Conservation (phyloP, 73 alveolate genomes). For the Blepharisma stoltei region DNA sequence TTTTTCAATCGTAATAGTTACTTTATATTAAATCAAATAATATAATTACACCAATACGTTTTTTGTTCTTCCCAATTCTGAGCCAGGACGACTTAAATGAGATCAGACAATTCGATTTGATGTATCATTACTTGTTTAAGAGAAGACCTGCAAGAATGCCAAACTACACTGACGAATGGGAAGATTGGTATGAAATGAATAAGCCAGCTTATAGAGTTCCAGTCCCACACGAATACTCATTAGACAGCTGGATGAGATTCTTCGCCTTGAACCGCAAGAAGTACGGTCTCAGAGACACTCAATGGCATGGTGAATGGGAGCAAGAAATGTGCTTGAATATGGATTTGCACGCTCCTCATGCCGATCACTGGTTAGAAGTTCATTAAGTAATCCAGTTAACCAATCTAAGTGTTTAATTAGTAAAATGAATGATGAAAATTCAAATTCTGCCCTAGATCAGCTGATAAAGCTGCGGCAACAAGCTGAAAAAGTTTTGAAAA, state of each 20-base stretch:
- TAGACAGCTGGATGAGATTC: not conserved
- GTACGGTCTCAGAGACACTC: not conserved
- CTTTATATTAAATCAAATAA: too few species aligned
- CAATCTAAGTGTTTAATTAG: too few species aligned
- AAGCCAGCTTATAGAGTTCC: conserved; percentile 27
- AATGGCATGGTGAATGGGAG: conserved; percentile 31
- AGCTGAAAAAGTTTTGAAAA: too few species aligned
- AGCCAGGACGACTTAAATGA: conserved; percentile 11
- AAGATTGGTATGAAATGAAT: conserved; percentile 13
- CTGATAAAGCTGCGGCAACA: too few species aligned
- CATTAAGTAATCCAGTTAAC: conserved; percentile 2
- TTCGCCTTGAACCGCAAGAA: not conserved
- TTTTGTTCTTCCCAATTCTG: too few species aligned
- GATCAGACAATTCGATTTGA: conserved; percentile 1
- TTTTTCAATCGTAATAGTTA: too few species aligned
- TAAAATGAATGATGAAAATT: too few species aligned
- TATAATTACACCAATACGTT: too few species aligned
- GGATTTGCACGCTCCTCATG: conserved; percentile 24
- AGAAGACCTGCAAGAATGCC: conserved; percentile 3
- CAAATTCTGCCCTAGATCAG: too few species aligned
- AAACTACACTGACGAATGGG: not conserved
- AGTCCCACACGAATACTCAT: not conserved
- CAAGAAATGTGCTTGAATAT: not conserved
- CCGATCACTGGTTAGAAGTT: not conserved
- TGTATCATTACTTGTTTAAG: not conserved